Percentiles rank a stretch among this genome's conserved stretches.
phyloP scores from a whole-genome alignment of 768 basidiomycete species.

The Trametes sanguinea region DNA sequence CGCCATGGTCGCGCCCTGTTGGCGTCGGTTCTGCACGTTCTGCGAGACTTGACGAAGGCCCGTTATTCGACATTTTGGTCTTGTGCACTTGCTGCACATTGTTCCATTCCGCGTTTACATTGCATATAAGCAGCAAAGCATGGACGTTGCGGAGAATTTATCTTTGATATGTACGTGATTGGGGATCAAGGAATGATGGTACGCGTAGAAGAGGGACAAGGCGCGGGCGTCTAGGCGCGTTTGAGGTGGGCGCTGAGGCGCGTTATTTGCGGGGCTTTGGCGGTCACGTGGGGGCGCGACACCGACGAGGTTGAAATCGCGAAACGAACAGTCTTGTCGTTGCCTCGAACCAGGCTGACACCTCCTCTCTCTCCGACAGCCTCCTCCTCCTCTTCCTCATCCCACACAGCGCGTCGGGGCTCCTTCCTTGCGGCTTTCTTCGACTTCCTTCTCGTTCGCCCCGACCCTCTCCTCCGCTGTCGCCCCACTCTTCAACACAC shows the following conservation, averaged over 20 bases:
- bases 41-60: background rate
- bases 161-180: conserved; percentile 14
- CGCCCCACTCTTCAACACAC: conserved; percentile 26
- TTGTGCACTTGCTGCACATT: background rate
- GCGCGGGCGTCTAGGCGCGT: conserved; percentile 1
- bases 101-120: conserved; percentile 1
- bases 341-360: conserved; percentile 39
- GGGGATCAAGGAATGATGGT: conserved; percentile 24
- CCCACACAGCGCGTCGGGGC: conserved; percentile 33
- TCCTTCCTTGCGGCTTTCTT: conserved; percentile 33
- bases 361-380: conserved; percentile 29
- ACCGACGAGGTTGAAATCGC: conserved; percentile 28
- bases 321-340: conserved; percentile 31
- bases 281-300: conserved; percentile 42
- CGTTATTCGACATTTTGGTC: conserved; percentile 2
- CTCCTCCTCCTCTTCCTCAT: conserved; percentile 24
- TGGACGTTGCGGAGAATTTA: conserved; percentile 11
- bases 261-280: conserved; percentile 34
- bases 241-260: conserved; percentile 21
- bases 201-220: conserved; percentile 7
- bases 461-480: conserved; percentile 22
- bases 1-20: background rate
- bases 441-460: conserved; percentile 31
- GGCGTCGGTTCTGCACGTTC: background rate
- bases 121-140: conserved; percentile 1